A percentile compares a stretch with the other conserved stretches of the same genome.
These are phyloP conservation scores for Colletotrichum shisoi DNA, from an alignment of 2,329 filamentous ascomycete species.

Conservation along the genomic window DNA sequence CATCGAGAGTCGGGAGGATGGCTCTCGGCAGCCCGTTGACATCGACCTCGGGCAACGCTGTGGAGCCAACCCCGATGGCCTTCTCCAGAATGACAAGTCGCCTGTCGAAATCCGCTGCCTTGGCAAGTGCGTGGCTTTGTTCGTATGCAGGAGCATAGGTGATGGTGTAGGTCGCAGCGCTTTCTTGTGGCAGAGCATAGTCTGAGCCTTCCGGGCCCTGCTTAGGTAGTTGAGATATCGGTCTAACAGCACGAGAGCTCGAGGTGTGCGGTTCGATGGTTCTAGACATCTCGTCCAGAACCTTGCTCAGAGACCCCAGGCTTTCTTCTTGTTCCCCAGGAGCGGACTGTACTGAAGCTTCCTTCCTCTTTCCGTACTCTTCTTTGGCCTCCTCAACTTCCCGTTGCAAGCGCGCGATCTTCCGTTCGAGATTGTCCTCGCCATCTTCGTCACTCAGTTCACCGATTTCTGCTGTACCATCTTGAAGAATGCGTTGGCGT, in stretches of 20 bases:
- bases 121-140: constrained; percentile 74
- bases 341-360: constrained; percentile 53
- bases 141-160: constrained; percentile 71
- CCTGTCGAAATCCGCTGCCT: constrained; percentile 86
- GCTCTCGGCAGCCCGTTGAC: constrained; percentile 67
- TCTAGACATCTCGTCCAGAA: constrained; percentile 71
- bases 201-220: constrained; percentile 40
- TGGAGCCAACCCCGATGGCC: constrained; percentile 78
- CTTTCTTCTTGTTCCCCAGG: constrained; percentile 60
- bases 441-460: constrained; percentile 78
- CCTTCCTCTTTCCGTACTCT: constrained; percentile 65
- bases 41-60: constrained; percentile 69
- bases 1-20: constrained; percentile 82
- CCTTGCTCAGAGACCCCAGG: constrained; percentile 73
- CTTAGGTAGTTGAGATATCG: constrained; percentile 22
- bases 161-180: constrained; percentile 63
- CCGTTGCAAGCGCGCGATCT: constrained; percentile 80
- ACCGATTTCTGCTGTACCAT: constrained; percentile 72
- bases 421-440: constrained; percentile 75
- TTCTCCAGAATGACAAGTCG: constrained; percentile 81
- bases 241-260: constrained; percentile 33
- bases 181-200: constrained; percentile 39
- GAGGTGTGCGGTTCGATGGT: constrained; percentile 43
- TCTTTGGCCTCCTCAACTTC: constrained; percentile 80
- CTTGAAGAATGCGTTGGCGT: constrained; percentile 67